Base-by-base conservation (phyloP, 768 basidiomycete species). In the Lactarius tabidus region DNA sequence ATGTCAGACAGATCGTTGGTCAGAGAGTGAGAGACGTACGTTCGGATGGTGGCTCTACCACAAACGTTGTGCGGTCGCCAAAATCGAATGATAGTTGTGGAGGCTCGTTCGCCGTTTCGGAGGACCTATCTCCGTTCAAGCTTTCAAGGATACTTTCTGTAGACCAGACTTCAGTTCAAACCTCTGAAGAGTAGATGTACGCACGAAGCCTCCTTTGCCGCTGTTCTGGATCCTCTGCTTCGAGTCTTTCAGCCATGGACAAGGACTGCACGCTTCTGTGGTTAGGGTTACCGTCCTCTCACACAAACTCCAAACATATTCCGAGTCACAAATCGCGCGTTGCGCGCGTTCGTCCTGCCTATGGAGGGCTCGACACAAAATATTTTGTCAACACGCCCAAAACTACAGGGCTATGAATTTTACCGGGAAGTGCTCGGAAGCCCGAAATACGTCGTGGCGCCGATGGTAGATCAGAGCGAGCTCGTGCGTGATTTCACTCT, bases 391-490 rank as follows among this genome's bases (percentile, higher is more conserved):
- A 5, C 33, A 33, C 70, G 60, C 31, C 58, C 60, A 29, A 91
- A 89, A 73, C 77, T 88, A 14, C 76, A 74, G 14, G 95, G 94
- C 2, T 95, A 94, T 71, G 88, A 93, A 5, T 91, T 97, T 70
- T 97, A 94, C 72, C 79, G 79, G 29, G 78, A 86, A 62, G 84
- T 92, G 1, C 80, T 98, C 29, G 89, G 91, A 9, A 88, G 87
- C 71, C 92, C 96, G 10, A 94, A 90, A 76, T 89, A 85, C 72
- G 84, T 98, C 45, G 93, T 98, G 20, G 96, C 93, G 10, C 97
- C 97, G 20, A 99, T 99, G 97, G 97, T 98, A 0, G 97, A 98
- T 75, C 94, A 97, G 78, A 93, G 90, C 72, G 96, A 98, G 75
- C 81, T 98, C 75, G 95, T 97, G 71, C 71, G 90, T 82, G 18